These are phyloP conservation scores for Brettanomyces anomalus DNA, from an alignment of 805 yeast genomes.

Conservation along the genomic window DNA sequence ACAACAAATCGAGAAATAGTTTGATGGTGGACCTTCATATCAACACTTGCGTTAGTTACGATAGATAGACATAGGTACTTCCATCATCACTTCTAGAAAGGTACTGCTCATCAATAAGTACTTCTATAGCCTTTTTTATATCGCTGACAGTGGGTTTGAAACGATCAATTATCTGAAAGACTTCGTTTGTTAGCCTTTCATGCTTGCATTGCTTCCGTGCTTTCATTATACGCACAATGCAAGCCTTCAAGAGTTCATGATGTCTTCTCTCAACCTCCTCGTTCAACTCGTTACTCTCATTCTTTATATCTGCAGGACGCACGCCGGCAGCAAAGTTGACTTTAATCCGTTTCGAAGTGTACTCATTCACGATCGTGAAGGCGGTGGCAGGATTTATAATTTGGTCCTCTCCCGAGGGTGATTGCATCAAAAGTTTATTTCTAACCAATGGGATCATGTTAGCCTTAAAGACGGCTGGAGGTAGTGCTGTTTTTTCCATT, in stretches of 20 bases:
- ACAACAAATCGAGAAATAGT: background rate
- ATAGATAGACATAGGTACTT: slow-evolving; percentile 69
- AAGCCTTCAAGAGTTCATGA: slow-evolving; percentile 71
- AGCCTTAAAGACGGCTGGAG: slow-evolving; percentile 58
- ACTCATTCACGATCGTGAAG: slow-evolving; percentile 69
- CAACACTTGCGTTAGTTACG: slow-evolving; percentile 29
- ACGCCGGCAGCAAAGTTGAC: slow-evolving; percentile 53
- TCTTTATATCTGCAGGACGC: slow-evolving; percentile 44
- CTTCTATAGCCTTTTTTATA: slow-evolving; percentile 79
- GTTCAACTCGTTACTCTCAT: slow-evolving; percentile 73
- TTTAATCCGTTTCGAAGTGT: slow-evolving; percentile 74
- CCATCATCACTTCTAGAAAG: slow-evolving; percentile 66
- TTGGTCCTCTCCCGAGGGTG: slow-evolving; percentile 52
- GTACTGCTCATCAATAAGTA: slow-evolving; percentile 78
- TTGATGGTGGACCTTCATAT: background rate
- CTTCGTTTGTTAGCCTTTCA: slow-evolving; percentile 76
- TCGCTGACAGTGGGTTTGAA: slow-evolving; percentile 82
- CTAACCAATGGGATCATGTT: slow-evolving; percentile 73
- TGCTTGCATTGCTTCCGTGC: slow-evolving; percentile 77
- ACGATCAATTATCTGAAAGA: slow-evolving; percentile 74
- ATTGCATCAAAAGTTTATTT: slow-evolving; percentile 61
- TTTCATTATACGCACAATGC: slow-evolving; percentile 95
- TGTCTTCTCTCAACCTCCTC: slow-evolving; percentile 61
- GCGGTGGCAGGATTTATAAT: slow-evolving; percentile 43
- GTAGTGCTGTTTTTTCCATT: slow-evolving; percentile 57